Conservation (phyloP, 176 grass and related monocot genomes). For the sorghum (Sorghum bicolor) region Sorghum_bicolor_NCBIv3 NC_012870.2:12544501-12545000, state of each 20-base stretch:
- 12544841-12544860: background rate
- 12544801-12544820: constrained; percentile 7
- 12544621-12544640: constrained; percentile 70
- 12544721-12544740: constrained; percentile 17
- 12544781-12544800: constrained; percentile 37
- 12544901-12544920: too few relatives aligned
- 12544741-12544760: constrained; percentile 47
- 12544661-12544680: constrained; percentile 42
- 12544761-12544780: constrained; percentile 44
- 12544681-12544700: constrained; percentile 38
- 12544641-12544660: constrained; percentile 57
- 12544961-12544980: too few relatives aligned
- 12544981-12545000: too few relatives aligned
- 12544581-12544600: constrained; percentile 75
- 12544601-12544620: constrained; percentile 70
- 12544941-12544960: background rate
- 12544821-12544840: background rate
- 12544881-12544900: background rate
- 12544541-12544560: constrained; percentile 79
- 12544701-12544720: constrained; percentile 19
- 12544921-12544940: too few relatives aligned
- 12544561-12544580: constrained; percentile 76
- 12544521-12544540: constrained; percentile 66
- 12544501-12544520: constrained; percentile 64
- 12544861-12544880: background rate